phyloP scores from a whole-genome alignment of 2,329 filamentous ascomycete species.

The Verticillium nubilum region DNA sequence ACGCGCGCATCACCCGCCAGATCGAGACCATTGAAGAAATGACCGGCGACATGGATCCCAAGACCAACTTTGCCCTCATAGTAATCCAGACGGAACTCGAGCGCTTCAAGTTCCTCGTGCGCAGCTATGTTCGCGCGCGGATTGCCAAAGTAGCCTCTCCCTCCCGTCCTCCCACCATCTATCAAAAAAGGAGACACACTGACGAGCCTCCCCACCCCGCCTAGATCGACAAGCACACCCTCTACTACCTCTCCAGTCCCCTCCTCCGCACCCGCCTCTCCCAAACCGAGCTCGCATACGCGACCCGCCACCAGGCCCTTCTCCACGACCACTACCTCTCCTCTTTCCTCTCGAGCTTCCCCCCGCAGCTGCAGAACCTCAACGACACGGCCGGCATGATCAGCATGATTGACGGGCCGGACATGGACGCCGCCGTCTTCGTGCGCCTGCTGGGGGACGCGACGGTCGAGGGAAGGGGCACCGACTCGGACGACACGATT shows the following conservation, averaged over 20 bases:
- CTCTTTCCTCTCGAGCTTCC: conserved; percentile 81
- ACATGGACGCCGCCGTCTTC: conserved; percentile 80
- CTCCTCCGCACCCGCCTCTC: conserved; percentile 61
- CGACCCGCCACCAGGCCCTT: conserved; percentile 77
- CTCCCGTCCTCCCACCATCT: not conserved
- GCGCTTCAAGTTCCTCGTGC: conserved; percentile 84
- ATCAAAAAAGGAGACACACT: too few relatives aligned
- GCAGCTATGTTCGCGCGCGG: conserved; percentile 76
- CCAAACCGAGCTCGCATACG: conserved; percentile 71
- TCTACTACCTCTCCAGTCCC: conserved; percentile 63
- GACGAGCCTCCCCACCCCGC: not conserved
- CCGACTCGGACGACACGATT: conserved; percentile 56
- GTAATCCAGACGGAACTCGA: conserved; percentile 96
- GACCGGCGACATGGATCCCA: conserved; percentile 82
- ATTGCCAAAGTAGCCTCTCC: conserved; percentile 67
- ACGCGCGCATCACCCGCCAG: conserved; percentile 64
- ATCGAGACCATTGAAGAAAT: conserved; percentile 69
- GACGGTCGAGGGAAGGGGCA: conserved; percentile 54
- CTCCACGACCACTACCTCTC: conserved; percentile 79
- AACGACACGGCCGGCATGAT: conserved; percentile 88
- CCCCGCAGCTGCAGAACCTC: conserved; percentile 69
- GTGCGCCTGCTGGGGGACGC: conserved; percentile 63
- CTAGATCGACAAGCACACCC: conserved; percentile 70
- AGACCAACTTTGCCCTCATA: conserved; percentile 87
- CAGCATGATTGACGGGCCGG: conserved; percentile 87